A percentile compares a stretch with the other conserved stretches of the same genome.
These are phyloP conservation scores for Lunasporangiospora selenospora DNA, from an alignment of 192 early-diverging fungal species.

Conservation along the genomic window DNA sequence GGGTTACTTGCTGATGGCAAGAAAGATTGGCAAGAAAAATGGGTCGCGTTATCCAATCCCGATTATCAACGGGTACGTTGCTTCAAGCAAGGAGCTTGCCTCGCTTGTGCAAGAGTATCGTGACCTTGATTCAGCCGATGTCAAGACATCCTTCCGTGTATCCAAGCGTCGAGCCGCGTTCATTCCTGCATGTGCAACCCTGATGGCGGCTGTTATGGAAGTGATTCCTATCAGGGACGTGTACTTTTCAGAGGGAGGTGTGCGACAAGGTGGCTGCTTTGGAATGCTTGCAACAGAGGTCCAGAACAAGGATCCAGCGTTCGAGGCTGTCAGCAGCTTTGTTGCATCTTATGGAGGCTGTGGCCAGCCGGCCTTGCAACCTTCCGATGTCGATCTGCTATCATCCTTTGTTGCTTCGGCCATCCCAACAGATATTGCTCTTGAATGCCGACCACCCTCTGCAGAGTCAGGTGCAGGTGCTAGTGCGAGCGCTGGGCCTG, in stretches of 20 bases:
- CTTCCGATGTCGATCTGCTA: constrained; percentile 21
- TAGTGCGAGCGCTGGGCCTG: background rate
- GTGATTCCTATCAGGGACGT: constrained; percentile 48
- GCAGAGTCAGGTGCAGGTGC: background rate
- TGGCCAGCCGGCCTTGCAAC: constrained; percentile 30
- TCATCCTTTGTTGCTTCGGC: constrained; percentile 28
- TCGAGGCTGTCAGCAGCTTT: constrained; percentile 50
- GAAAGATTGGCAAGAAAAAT: constrained; percentile 28
- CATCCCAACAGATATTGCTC: constrained; percentile 24
- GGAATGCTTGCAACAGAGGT: constrained; percentile 41
- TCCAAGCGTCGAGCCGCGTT: constrained; percentile 61
- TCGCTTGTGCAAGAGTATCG: constrained; percentile 48
- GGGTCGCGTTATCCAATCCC: constrained; percentile 54
- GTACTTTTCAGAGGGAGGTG: constrained; percentile 64
- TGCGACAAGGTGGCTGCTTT: constrained; percentile 63
- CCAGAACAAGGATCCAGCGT: constrained; percentile 54
- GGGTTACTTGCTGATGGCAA: constrained; percentile 61
- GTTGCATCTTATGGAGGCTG: constrained; percentile 20
- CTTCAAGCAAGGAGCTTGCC: constrained; percentile 46
- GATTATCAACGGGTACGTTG: constrained; percentile 62
- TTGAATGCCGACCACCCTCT: constrained; percentile 27
- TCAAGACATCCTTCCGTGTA: constrained; percentile 51
- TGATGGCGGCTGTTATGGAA: constrained; percentile 54
- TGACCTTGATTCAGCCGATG: constrained; percentile 36
- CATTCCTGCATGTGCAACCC: constrained; percentile 58